Evolutionary conservation across 495 filamentous ascomycete genomes (phyloP), one percentile per base, ranked within the genome.

Genomic region (Hypoxylon cercidicola): DNA sequence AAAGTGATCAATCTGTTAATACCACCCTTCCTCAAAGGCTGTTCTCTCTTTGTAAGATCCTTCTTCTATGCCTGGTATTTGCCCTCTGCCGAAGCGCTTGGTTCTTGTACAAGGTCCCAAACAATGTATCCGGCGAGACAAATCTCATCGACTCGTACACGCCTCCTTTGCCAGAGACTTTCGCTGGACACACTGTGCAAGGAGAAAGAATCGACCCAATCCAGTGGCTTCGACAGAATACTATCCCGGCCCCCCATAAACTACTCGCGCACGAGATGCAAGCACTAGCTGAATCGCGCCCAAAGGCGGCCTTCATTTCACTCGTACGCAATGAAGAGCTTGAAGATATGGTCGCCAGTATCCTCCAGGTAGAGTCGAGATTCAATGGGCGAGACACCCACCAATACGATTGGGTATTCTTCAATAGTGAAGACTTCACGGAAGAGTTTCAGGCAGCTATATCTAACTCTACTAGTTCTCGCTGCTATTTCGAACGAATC

Each of bases 391-490:
- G 88, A 35, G 43, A 48, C 16, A 72, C 60, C 19, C 92, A 88
- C 74, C 82, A 89, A 74, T 95, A 94, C 71, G 90, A 94, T 65
- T 95, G 91, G 91, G 90, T 95, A 20, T 95, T 95, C 78, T 78
- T 93, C 67, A 94, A 93, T 72, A 90, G 91, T 68, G 79, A 88
- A 51, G 84, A 88, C 1, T 93, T 95, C 61, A 85, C 90, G 51
- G 85, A 89, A 0, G 78, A 85, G 12, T 95, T 95, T 76, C 91
- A 86, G 63, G 87, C 84, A 60, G 77, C 91, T 55, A 93, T 90
- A 18, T 84, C 86, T 13, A 79, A 87, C 1, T 79, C 93, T 18
- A 86, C 89, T 1, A 88, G 84, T 11, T 91, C 92, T 1, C 87
- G 79, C 32, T 88, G 92, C 34, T 84, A 87, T 57, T 96, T 93